Base-by-base conservation (phyloP, 768 basidiomycete species). In the Leucocoprinus leucothites region DNA sequence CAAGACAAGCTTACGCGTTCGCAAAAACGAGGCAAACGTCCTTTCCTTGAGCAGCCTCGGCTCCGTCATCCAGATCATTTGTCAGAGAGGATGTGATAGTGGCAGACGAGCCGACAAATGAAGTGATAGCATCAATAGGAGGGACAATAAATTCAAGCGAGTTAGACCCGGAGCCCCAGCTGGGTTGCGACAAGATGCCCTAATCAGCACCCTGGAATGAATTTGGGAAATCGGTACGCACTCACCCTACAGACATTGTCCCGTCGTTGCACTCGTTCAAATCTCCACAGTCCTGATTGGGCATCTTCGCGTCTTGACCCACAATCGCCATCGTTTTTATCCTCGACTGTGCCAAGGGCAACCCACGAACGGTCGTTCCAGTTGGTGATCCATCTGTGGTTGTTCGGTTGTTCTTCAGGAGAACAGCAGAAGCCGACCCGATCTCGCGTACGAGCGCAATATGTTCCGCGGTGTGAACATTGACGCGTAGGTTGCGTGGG, bases 21-120 rank as follows among this genome's bases (percentile, higher is more conserved):
- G 78, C 81, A 58, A 85, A 82, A 3, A 86, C 85, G 19, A 85
- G 74, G 3, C 79, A 79, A 11, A 83, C 76, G 47, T 87, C 83
- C 43, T 78, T 77, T 6, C 74, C 73, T 42, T 57, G 61, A 0
- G 80, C 81, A 42, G 75, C 77, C 31, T 65, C 65, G 5, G 65
- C 60, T 8, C 71, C 79, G 13, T 61, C 67, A 9, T 66, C 60
- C 8, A 75, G 58, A 53, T 81, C 72, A 48, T 81, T 79, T 9
- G 77, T 73, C 3, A 79, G 58, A 13, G 75, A 77, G 1, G 69
- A 64, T 3, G 76, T 69, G n/a, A 80, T 68, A 1, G 62, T 73
- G 5, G 73, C 74, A 14, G 74, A 70, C 11, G 58, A 64, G 26
- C 71, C 74, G 24, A 72, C 67, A 31, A 72, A 75, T 19, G 70